Base-by-base conservation (phyloP, 225 moss, liverwort and hornwort species). In the Marchantia polymorpha region DNA sequence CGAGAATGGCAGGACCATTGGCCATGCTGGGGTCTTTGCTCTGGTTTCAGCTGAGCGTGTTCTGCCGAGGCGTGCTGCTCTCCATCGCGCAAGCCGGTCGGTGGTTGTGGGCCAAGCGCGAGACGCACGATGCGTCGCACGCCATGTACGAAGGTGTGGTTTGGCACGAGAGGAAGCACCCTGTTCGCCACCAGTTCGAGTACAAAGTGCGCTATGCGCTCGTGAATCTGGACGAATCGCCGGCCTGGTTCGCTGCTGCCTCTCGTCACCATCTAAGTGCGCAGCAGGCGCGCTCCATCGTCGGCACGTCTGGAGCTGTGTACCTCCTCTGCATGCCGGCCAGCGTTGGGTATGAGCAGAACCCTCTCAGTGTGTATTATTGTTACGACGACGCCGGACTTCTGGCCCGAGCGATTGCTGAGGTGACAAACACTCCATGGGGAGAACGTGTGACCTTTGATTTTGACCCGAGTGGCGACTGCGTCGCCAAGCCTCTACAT, bases 391-490 rank as follows among this genome's bases (percentile, higher is more conserved):
- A 89, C 78, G 87, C 80, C 74, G 78, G 78, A 51, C 68, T 80
- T 71, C 82, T 90, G 54, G 68, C 87, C 12, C 89, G 90, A 79
- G 89, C 93, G 48, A 90, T 99, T n/a, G 94, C 92, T 22, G 97
- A 99, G 90, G 94, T 99, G 76, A 99, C 94, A 52, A 94, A 99
- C 69, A 95, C 93, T 52, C 94, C 97, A 22, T 95, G 94, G 97
- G 94, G 84, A 47, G 97, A 99, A 78, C 90, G 93, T 76, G 92
- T 90, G 53, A 92, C 89, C 17, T 97, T 97, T 69, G 47, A 89
- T 30, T 93, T 93, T 73, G 87, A 90, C 47, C 89, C 93, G 58
- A 83, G 81, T 23, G 71, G 85, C 20, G 97, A 97, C 75, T 69
- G 68, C 4, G 94, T 94, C 69, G 90, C 92, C 1, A 97, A 97